Percentiles rank a stretch among this genome's conserved stretches.
Conservation (phyloP, 2,329 filamentous ascomycete species). For the Penicillium sp. region DNA sequence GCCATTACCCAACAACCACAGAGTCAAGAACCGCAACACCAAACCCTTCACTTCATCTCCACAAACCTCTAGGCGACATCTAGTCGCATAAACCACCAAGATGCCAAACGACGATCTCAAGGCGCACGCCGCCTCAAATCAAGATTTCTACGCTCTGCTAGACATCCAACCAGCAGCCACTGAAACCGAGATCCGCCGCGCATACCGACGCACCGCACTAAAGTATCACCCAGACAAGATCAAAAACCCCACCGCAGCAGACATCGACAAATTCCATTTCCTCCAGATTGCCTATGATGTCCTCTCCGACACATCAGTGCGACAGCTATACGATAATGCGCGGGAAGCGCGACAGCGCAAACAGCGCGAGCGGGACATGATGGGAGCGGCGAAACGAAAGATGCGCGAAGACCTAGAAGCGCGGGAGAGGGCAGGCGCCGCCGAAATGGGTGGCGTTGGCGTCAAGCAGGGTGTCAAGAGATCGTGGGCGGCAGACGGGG, state of each 20-base stretch:
- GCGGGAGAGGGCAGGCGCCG: constrained; percentile 59
- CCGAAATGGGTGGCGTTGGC: constrained; percentile 38
- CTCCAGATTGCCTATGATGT: constrained; percentile 86
- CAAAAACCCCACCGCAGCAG: constrained; percentile 62
- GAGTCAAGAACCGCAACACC: not conserved
- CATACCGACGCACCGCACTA: constrained; percentile 81
- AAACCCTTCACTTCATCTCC: not conserved
- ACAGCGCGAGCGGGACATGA: constrained; percentile 68
- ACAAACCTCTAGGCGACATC: constrained; percentile 41
- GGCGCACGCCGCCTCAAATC: constrained; percentile 60
- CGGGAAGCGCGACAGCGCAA: constrained; percentile 70
- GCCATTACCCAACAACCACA: not conserved
- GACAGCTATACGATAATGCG: constrained; percentile 74
- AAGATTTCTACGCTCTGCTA: constrained; percentile 78
- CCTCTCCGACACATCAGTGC: constrained; percentile 68
- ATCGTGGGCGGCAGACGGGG: constrained; percentile 46
- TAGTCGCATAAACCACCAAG: constrained; percentile 50
- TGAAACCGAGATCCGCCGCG: constrained; percentile 74
- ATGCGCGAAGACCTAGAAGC: constrained; percentile 87
- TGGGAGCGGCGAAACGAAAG: constrained; percentile 69
- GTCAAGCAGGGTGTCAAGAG: constrained; percentile 57
- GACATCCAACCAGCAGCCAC: constrained; percentile 63
- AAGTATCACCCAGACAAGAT: constrained; percentile 95
- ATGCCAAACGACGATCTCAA: constrained; percentile 47
- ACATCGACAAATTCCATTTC: constrained; percentile 79